Conservation (phyloP, 768 basidiomycete genomes). For the Plicaturopsis crispa region DNA sequence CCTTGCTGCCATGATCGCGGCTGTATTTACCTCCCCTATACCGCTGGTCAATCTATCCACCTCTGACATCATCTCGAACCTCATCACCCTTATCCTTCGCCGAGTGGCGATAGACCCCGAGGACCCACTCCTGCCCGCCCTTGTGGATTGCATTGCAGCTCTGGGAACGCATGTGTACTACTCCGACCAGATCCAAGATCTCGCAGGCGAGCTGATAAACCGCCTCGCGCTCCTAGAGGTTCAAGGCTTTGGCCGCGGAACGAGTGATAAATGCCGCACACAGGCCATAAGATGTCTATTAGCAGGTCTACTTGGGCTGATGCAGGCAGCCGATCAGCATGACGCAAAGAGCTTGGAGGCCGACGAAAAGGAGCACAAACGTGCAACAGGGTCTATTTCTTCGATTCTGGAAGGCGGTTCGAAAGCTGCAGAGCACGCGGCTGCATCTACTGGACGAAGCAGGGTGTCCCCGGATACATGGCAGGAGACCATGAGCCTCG, state of each 20-base stretch:
- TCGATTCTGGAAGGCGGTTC: conserved; percentile 19
- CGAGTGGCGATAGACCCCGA: conserved; percentile 52
- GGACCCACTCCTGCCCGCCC: conserved; percentile 56
- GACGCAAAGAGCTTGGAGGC: conserved; percentile 10
- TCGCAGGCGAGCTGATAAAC: conserved; percentile 75
- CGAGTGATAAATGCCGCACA: conserved; percentile 38
- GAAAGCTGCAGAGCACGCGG: conserved; percentile 19
- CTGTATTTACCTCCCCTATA: conserved; percentile 74
- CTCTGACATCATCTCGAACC: conserved; percentile 77
- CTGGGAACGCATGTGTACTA: conserved; percentile 92
- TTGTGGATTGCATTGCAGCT: conserved; percentile 76
- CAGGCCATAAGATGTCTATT: conserved; percentile 67
- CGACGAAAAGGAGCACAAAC: conserved; percentile 18
- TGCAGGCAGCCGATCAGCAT: conserved; percentile 54
- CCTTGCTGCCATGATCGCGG: conserved; percentile 70
- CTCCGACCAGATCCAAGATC: conserved; percentile 91
- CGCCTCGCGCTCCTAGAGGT: conserved; percentile 67
- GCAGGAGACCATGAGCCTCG: conserved; percentile 82
- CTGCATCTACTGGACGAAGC: conserved; percentile 47
- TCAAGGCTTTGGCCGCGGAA: conserved; percentile 42
- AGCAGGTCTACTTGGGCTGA: conserved; percentile 61
- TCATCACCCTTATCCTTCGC: conserved; percentile 68
- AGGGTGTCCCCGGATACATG: conserved; percentile 76
- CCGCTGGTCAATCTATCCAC: conserved; percentile 88
- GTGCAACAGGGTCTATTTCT: conserved; percentile 11